These are phyloP conservation scores for Penicillium occitanis DNA, from an alignment of 2,329 filamentous ascomycete species.

Conservation along the genomic window DNA sequence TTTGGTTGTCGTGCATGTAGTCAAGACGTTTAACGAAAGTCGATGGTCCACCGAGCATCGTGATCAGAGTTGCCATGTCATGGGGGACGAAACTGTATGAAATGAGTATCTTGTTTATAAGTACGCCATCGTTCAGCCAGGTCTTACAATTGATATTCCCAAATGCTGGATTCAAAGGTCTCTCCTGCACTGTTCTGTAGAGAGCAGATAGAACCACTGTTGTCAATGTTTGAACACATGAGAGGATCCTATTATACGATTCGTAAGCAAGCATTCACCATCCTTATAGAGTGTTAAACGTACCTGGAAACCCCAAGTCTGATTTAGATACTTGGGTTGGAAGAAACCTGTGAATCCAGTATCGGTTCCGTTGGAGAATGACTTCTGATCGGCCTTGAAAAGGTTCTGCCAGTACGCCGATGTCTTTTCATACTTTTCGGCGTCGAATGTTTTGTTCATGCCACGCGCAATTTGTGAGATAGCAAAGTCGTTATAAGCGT, in stretches of 20 bases:
- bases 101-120: slow-evolving; percentile 42
- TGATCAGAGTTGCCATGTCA: slow-evolving; percentile 54
- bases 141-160: slow-evolving; percentile 47
- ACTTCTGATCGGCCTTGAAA: slow-evolving; percentile 60
- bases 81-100: slow-evolving; percentile 53
- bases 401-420: slow-evolving; percentile 65
- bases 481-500: slow-evolving; percentile 71
- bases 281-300: slow-evolving; percentile 30
- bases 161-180: slow-evolving; percentile 36
- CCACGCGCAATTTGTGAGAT: slow-evolving; percentile 60
- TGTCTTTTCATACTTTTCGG: slow-evolving; percentile 35
- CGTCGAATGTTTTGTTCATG: slow-evolving; percentile 54
- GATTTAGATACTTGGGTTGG: slow-evolving; percentile 65
- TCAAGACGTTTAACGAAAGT: slow-evolving; percentile 60
- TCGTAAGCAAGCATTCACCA: not conserved
- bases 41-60: slow-evolving; percentile 59
- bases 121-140: slow-evolving; percentile 48
- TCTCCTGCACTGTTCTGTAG: slow-evolving; percentile 32
- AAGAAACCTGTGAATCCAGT: slow-evolving; percentile 69
- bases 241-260: slow-evolving; percentile 53
- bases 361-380: slow-evolving; percentile 54
- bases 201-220: slow-evolving; percentile 30
- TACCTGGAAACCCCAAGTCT: slow-evolving; percentile 64
- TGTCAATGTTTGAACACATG: slow-evolving; percentile 58
- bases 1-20: slow-evolving; percentile 62